Evolutionary conservation across 2,329 filamentous ascomycete species (phyloP).

Genomic region (Claviceps sp.): DNA sequence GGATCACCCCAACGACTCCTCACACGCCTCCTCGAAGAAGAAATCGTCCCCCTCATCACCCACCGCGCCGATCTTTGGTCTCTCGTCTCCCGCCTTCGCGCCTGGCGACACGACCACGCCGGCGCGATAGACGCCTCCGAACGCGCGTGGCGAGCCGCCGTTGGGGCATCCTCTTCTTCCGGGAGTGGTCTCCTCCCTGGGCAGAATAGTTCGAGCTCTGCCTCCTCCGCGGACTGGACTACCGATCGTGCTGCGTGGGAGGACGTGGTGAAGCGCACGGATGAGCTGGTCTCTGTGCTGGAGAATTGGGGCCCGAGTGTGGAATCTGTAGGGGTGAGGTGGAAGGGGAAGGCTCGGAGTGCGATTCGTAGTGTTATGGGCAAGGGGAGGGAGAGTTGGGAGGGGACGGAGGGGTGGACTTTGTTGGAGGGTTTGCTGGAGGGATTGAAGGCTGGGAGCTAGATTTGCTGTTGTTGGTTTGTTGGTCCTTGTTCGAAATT

Average conservation of each 20-base stretch:
- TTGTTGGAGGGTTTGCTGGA: conserved; percentile 43
- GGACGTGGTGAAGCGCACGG: conserved; percentile 62
- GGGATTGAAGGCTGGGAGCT: conserved; percentile 29
- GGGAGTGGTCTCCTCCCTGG: conserved; percentile 30
- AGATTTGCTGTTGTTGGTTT: not conserved
- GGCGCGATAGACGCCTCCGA: conserved; percentile 74
- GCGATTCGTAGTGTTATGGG: conserved; percentile 75
- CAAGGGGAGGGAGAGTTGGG: conserved; percentile 70
- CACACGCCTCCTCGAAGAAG: conserved; percentile 58
- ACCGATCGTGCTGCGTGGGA: conserved; percentile 54
- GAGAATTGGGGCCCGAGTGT: conserved; percentile 60
- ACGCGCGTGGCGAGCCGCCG: conserved; percentile 72
- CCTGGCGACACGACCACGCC: conserved; percentile 57
- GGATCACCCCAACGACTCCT: conserved; percentile 51
- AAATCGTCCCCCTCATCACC: conserved; percentile 75
- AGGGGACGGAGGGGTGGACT: conserved; percentile 58
- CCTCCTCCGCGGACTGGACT: conserved; percentile 20
- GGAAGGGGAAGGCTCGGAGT: conserved; percentile 80
- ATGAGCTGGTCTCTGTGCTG: conserved; percentile 69
- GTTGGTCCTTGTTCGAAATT: not conserved
- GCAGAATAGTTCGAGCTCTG: conserved; percentile 5
- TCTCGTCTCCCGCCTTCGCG: conserved; percentile 55
- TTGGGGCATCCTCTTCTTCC: conserved; percentile 39
- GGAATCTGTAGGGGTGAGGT: conserved; percentile 59
- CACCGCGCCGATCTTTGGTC: conserved; percentile 64